Percentiles rank a stretch among this genome's conserved stretches.
phyloP scores from a whole-genome alignment of 73 alveolate species.

The Tetrahymena elliotti region DNA sequence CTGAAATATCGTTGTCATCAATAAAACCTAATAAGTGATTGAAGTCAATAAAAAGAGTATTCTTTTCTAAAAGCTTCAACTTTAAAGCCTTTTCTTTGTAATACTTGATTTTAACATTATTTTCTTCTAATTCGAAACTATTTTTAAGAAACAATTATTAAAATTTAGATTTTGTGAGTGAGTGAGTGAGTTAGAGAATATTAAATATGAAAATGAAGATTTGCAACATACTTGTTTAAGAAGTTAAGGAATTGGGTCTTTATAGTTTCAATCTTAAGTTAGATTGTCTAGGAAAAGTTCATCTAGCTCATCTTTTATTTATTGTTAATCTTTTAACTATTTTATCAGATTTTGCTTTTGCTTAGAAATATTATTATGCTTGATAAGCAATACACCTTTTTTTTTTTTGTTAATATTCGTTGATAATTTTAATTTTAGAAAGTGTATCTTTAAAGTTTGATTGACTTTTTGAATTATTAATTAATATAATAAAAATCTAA shows the following conservation, averaged over 20 bases:
- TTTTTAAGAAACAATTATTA: background rate
- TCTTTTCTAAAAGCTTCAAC: background rate
- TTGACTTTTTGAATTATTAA: background rate
- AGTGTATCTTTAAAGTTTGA: background rate
- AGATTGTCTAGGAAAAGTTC: background rate
- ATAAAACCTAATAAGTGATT: background rate
- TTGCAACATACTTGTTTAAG: background rate
- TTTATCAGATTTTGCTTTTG: background rate
- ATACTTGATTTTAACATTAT: background rate
- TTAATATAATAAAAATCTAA: background rate
- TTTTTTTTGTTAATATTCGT: background rate
- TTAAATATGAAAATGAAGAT: too few species aligned
- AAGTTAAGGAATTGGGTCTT: background rate
- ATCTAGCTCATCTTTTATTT: background rate
- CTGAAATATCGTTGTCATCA: background rate
- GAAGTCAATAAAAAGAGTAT: background rate
- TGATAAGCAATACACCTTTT: background rate
- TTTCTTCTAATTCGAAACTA: background rate
- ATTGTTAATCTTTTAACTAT: background rate
- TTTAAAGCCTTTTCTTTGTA: background rate
- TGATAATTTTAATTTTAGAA: background rate
- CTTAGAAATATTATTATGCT: background rate
- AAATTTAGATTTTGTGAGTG: too few species aligned
- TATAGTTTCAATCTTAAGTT: background rate
- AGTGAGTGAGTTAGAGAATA: too few species aligned